phyloP scores from a whole-genome alignment of 192 early-diverging fungal genomes.

The Backusella psychrophila region DNA sequence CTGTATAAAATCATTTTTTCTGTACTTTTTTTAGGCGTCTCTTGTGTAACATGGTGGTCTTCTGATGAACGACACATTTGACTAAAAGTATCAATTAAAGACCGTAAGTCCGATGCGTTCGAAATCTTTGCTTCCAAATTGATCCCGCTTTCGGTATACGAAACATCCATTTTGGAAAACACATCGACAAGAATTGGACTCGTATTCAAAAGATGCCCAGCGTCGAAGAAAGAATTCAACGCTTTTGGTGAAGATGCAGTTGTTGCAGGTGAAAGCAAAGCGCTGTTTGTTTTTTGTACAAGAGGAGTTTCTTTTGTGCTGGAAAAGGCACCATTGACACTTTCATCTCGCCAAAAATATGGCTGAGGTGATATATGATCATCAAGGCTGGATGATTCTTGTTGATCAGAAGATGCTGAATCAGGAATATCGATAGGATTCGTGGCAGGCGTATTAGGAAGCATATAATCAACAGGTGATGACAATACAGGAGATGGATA shows the following conservation, averaged over 20 bases:
- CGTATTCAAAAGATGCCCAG: neutral
- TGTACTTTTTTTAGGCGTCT: neutral
- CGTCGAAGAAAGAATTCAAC: neutral
- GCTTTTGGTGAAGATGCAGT: neutral
- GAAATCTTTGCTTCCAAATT: constrained; percentile 29
- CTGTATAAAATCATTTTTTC: constrained; percentile 16
- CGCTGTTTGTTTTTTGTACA: neutral
- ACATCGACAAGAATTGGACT: constrained; percentile 1
- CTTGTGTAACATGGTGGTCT: neutral
- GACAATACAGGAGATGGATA: neutral
- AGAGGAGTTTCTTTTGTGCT: neutral
- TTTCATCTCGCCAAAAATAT: constrained; percentile 3
- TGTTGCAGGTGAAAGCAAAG: neutral
- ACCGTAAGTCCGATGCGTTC: constrained; percentile 30
- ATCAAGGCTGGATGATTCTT: constrained; percentile 10
- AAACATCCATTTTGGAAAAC: constrained; percentile 19
- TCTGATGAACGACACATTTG: constrained; percentile 15
- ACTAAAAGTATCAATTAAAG: constrained; percentile 27
- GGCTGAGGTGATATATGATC: constrained; percentile 12
- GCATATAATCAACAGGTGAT: constrained; percentile 6
- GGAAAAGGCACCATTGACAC: neutral
- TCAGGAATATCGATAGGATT: constrained; percentile 13
- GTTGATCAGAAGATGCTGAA: neutral
- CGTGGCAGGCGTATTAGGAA: neutral
- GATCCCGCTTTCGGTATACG: constrained; percentile 21